A percentile compares a stretch with the other conserved stretches of the same genome.
phyloP scores from a whole-genome alignment of 768 basidiomycete genomes.

The Russula emetica region DNA sequence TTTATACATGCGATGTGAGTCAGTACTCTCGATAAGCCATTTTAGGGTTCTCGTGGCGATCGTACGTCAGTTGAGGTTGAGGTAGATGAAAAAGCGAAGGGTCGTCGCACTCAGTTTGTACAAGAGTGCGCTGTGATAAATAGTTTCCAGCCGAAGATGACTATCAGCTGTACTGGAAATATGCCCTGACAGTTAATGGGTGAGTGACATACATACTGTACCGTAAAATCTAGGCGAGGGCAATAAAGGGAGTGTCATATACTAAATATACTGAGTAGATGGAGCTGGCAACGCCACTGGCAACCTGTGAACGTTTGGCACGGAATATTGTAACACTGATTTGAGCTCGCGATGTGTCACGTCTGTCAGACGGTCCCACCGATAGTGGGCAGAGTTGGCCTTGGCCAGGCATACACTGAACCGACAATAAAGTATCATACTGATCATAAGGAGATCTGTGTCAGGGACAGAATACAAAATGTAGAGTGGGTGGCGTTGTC shows the following conservation, averaged over 20 bases:
- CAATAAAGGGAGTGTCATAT: not conserved
- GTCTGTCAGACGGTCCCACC: too few species aligned
- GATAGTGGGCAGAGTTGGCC: not conserved
- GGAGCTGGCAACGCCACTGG: too few species aligned
- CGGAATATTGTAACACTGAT: too few species aligned
- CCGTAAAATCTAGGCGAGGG: not conserved
- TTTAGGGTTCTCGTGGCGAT: not conserved
- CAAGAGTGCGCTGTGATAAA: not conserved
- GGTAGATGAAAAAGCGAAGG: not conserved
- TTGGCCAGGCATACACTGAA: not conserved
- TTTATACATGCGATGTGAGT: constrained; percentile 10
- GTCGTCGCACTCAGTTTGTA: too few species aligned
- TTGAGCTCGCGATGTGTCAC: too few species aligned
- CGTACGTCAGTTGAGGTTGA: not conserved
- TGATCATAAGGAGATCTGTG: not conserved
- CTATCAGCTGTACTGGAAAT: not conserved
- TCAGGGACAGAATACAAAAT: not conserved
- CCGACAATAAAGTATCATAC: not conserved
- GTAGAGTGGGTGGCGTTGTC: not conserved
- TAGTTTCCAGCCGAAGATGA: not conserved
- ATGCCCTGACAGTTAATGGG: not conserved
- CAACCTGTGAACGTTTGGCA: too few species aligned
- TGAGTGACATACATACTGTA: not conserved
- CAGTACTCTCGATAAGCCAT: not conserved
- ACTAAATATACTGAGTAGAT: not conserved